These are phyloP conservation scores for Durusdinium trenchii DNA, from an alignment of 73 alveolate species.

Conservation along the genomic window DNA sequence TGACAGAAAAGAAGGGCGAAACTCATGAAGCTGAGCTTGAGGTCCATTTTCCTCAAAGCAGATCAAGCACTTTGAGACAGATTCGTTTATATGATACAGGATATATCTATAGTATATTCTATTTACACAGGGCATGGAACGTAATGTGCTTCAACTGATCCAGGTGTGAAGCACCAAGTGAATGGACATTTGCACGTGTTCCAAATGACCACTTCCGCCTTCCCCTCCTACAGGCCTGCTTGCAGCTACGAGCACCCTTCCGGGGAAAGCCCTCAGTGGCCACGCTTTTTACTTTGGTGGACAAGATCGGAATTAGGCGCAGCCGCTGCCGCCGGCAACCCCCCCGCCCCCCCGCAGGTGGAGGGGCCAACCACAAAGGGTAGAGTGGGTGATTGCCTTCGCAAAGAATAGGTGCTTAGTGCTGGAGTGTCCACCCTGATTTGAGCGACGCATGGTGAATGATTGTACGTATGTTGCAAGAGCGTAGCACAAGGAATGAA, in stretches of 20 bases:
- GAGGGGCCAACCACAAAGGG: background rate
- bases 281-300: slow-evolving; percentile 43
- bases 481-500: no score
- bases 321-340: background rate
- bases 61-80: no score
- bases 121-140: no score
- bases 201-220: background rate
- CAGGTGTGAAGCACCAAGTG: background rate
- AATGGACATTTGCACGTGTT: background rate
- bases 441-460: background rate
- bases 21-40: no score
- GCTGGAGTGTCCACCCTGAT: background rate
- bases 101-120: no score
- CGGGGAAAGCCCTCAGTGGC: slow-evolving; percentile 47
- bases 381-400: no score
- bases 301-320: slow-evolving; percentile 79
- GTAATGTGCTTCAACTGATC: no score
- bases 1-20: no score
- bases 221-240: slow-evolving; percentile 13
- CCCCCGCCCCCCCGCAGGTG: background rate
- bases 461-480: no score
- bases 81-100: no score
- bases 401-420: background rate
- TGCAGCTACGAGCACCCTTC: slow-evolving; percentile 28
- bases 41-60: no score